A percentile compares a stretch with the other conserved stretches of the same genome.
Evolutionary conservation across 208 protist species (phyloP).

Genomic region (Phytomonas sp.): DNA sequence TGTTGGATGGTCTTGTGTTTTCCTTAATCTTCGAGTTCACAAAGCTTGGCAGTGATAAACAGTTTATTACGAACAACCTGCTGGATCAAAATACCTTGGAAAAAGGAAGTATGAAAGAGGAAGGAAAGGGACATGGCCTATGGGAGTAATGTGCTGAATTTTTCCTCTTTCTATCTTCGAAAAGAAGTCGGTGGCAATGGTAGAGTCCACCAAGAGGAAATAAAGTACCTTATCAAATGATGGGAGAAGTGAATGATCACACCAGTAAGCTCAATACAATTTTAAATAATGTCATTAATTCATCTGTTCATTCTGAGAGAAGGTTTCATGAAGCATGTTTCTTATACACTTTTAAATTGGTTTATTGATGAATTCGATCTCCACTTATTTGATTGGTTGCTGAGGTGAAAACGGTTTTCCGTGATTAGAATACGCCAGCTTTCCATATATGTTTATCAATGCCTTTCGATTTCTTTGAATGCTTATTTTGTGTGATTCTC

Average conservation of each 20-base stretch:
- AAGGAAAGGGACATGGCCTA: not conserved
- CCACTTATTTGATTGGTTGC: not conserved
- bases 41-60: conserved; percentile 73
- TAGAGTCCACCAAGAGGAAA: not conserved
- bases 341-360: not conserved
- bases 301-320: not conserved
- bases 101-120: not conserved
- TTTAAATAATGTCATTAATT: not conserved
- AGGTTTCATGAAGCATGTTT: not conserved
- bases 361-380: not conserved
- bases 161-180: not conserved
- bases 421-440: not conserved
- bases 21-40: conserved; percentile 77
- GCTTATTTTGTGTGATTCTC: not conserved
- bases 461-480: not conserved
- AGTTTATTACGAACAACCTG: conserved; percentile 35
- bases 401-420: not conserved
- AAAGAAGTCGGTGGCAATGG: not conserved
- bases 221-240: not conserved
- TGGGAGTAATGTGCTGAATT: not conserved
- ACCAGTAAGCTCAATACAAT: not conserved
- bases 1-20: conserved; percentile 79
- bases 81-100: not conserved
- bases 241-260: not conserved
- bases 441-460: not conserved